Conservation (phyloP, 345 rosid species). For the Eucalyptus microcorys region DNA sequence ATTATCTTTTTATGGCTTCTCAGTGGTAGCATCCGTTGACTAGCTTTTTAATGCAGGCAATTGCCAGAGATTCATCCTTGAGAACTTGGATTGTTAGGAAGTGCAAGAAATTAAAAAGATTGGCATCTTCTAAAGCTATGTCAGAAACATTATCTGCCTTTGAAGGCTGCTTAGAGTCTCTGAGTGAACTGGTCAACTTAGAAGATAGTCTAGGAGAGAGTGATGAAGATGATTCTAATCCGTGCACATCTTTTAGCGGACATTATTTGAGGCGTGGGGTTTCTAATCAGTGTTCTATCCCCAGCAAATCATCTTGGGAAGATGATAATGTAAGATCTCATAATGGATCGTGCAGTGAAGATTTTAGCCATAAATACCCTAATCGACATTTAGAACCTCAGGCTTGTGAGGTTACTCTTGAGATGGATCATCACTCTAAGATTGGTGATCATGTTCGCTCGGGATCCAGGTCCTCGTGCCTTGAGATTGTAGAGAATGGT, state of each 20-base stretch:
- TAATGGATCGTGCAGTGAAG: slow-evolving; percentile 6
- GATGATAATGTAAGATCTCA: slow-evolving; percentile 4
- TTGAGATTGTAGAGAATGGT: slow-evolving; percentile 57
- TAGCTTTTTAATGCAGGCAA: slow-evolving; percentile 36
- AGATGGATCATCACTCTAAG: slow-evolving; percentile 30
- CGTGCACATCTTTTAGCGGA: slow-evolving; percentile 8
- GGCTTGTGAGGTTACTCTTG: slow-evolving; percentile 9
- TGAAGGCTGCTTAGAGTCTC: slow-evolving; percentile 39
- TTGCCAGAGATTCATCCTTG: slow-evolving; percentile 44
- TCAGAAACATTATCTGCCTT: slow-evolving; percentile 37
- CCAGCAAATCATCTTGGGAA: slow-evolving; percentile 11
- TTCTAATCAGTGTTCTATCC: slow-evolving; percentile 17
- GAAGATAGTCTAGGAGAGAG: slow-evolving; percentile 41
- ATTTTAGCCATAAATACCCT: slow-evolving; percentile 6
- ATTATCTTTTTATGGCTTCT: background rate
- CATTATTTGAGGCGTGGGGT: slow-evolving; percentile 8
- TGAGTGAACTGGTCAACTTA: slow-evolving; percentile 21
- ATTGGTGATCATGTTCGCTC: slow-evolving; percentile 50
- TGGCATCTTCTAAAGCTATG: slow-evolving; percentile 32
- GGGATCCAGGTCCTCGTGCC: slow-evolving; percentile 51
- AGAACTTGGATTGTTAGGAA: slow-evolving; percentile 56
- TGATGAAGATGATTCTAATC: slow-evolving; percentile 44
- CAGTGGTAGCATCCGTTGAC: background rate
- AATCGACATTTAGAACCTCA: slow-evolving; percentile 27
- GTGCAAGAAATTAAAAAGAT: slow-evolving; percentile 40